phyloP scores from a whole-genome alignment of 2,329 filamentous ascomycete genomes.

The Alternaria conjuncta region DNA sequence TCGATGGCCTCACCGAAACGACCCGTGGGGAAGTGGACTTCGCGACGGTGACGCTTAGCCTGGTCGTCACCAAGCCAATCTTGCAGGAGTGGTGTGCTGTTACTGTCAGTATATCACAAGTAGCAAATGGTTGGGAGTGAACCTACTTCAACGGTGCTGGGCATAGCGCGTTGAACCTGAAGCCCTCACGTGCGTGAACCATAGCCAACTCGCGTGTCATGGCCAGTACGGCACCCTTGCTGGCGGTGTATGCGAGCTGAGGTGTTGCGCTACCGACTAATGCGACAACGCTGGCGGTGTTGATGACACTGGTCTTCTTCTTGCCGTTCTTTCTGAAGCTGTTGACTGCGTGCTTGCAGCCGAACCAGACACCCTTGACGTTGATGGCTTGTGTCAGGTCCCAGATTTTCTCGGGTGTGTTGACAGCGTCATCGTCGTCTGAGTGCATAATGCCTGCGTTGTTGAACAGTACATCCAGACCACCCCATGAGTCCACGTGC shows the following conservation, averaged over 20 bases:
- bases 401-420: conserved; percentile 90
- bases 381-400: conserved; percentile 93
- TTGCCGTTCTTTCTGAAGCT: conserved; percentile 82
- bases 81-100: conserved; percentile 81
- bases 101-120: conserved; percentile 18
- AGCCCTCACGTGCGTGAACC: conserved; percentile 88
- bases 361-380: conserved; percentile 98
- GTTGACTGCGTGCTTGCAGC: conserved; percentile 88
- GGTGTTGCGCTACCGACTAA: conserved; percentile 86
- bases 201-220: conserved; percentile 90
- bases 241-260: conserved; percentile 90
- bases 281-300: conserved; percentile 88
- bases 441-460: conserved; percentile 97
- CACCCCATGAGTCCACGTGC: conserved; percentile 80
- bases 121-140: neutral
- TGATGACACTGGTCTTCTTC: conserved; percentile 82
- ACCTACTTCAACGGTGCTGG: conserved; percentile 82
- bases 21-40: conserved; percentile 87
- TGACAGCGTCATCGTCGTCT: conserved; percentile 68
- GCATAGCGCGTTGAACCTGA: conserved; percentile 88
- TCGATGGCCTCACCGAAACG: conserved; percentile 93
- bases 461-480: conserved; percentile 93
- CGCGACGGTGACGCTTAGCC: conserved; percentile 79
- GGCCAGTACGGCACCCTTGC: conserved; percentile 89
- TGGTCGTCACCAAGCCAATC: conserved; percentile 91